Evolutionary conservation across 2,329 filamentous ascomycete species (phyloP).

Genomic region (Xylariaceae sp.): DNA sequence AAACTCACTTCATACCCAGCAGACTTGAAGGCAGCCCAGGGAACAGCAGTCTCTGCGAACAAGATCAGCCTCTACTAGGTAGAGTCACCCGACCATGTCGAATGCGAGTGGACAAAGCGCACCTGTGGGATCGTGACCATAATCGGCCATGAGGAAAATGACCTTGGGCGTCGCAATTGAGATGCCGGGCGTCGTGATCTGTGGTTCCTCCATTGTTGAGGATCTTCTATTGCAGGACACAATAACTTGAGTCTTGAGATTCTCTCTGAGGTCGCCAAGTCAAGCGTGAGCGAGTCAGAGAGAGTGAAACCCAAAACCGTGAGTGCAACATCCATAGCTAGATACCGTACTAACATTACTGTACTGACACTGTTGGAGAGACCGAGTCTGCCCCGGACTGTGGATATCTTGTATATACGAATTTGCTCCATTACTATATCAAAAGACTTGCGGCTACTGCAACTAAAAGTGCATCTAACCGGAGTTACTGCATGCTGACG

Average conservation of each 20-base stretch:
- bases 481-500: too few species aligned
- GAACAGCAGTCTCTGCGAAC: constrained; percentile 44
- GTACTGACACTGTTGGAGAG: not conserved
- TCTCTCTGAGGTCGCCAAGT: too few species aligned
- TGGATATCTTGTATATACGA: too few species aligned
- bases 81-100: not conserved
- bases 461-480: too few species aligned
- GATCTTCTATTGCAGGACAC: not conserved
- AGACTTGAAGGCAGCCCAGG: constrained; percentile 43
- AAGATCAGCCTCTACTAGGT: not conserved
- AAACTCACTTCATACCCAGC: constrained; percentile 45
- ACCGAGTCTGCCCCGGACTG: too few species aligned
- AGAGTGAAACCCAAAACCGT: not conserved
- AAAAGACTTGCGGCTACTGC: too few species aligned
- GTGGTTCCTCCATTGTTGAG: constrained; percentile 27
- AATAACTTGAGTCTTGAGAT: too few species aligned
- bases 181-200: constrained; percentile 22
- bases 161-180: constrained; percentile 32
- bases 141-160: constrained; percentile 49
- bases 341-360: not conserved
- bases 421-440: too few species aligned
- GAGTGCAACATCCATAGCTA: too few species aligned
- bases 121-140: constrained; percentile 53
- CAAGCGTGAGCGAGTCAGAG: not conserved
- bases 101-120: constrained; percentile 5